These are phyloP conservation scores for Xylaria sp. DNA, from an alignment of 2,329 filamentous ascomycete genomes.

Conservation along the genomic window DNA sequence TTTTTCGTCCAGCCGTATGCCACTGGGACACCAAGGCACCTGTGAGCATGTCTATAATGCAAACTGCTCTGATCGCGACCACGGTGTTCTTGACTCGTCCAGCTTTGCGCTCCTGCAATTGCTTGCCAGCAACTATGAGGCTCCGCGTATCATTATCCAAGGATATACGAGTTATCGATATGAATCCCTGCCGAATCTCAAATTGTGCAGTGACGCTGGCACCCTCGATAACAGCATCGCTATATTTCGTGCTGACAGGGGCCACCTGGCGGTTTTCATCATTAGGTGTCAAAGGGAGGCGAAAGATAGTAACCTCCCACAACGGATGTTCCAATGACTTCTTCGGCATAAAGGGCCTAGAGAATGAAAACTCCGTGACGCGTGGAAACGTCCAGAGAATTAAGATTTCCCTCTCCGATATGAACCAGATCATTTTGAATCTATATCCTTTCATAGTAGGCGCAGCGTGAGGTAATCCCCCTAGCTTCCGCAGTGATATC, in stretches of 20 bases:
- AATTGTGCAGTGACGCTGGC: neutral
- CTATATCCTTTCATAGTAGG: neutral
- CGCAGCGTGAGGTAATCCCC: neutral
- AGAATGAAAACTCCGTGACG: neutral
- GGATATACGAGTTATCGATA: neutral
- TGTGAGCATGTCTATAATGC: neutral
- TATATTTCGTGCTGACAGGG: neutral
- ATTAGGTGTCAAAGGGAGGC: neutral
- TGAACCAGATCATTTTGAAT: neutral
- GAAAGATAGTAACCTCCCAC: neutral
- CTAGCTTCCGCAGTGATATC: neutral
- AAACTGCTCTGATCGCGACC: neutral
- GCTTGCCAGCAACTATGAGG: neutral
- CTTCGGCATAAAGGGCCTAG: neutral
- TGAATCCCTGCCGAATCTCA: neutral
- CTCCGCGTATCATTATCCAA: neutral
- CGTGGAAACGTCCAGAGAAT: neutral
- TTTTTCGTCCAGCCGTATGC: neutral
- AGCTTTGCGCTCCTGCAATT: neutral
- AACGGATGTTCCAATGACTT: neutral
- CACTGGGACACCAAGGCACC: neutral
- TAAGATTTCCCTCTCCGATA: neutral
- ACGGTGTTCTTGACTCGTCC: neutral
- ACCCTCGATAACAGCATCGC: neutral
- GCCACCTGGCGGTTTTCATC: neutral